Evolutionary conservation across 2,329 filamentous ascomycete species (phyloP), one percentile per base, ranked within the genome.

Genomic region (Aplosporella prunicola): DNA sequence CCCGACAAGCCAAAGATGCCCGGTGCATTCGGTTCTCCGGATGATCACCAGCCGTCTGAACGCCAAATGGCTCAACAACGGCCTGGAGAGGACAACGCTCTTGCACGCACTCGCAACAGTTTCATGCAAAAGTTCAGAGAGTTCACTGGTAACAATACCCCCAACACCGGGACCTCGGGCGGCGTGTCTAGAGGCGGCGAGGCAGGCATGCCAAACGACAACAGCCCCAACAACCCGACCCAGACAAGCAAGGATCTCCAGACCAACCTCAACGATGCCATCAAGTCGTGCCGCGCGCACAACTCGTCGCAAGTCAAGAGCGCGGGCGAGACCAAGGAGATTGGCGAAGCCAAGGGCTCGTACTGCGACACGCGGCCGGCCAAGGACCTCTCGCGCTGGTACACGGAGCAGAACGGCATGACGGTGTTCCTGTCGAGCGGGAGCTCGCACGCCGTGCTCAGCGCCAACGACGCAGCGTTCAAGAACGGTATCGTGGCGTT

Each of bases 331-430:
- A 80, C 82, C 23, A 79, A 76, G 43, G 66, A 79, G 34, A 78
- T 94, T 47, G 82, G 82, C 52, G 87, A 94, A 57, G 53, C 52
- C 6, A 82, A 85, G 48, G 75, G 80, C 25, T 82, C 82, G 0
- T 94, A 94, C 62, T 95, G 88, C 57, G 88, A 95, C 62, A 72
- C 76, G 47, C 80, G 68, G 16, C 76, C 82, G 2, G 77, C 76
- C 1, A 76, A 87, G 40, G 78, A 93, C 57, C 75, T 94, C 9
- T 26, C 20, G 15, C 28, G 29, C 22, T 41, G 39, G 39, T 23
- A 32, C 16, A 25, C 22, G 5, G 14, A 27, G n/a, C 16, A 26
- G 9, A 32, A 28, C 16, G 28, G 25, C 23, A 41, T 41, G 17
- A 32, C 32, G 22, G 23, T 41, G 18, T 41, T 28, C 33, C 34